Evolutionary conservation across 306 rosid genomes (phyloP), one percentile per base, ranked within the genome.

Genomic region (Cicer bijugum): DNA sequence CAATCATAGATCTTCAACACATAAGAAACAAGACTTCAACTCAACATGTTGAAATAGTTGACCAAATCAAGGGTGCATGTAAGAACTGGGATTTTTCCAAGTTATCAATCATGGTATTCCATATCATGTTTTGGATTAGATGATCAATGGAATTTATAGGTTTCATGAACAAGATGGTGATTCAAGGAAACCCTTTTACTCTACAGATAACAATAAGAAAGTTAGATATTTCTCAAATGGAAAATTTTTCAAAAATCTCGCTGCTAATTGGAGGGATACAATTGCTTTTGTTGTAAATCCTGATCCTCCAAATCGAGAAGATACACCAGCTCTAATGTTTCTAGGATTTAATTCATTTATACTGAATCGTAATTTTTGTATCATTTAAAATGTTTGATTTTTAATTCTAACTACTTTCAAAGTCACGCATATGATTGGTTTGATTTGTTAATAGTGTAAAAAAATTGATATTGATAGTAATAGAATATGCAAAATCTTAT

Each of bases 151-250:
- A 33, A 69, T 82, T 15, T 61, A 12, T 5, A 65, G 82, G 17
- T 84, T 87, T 78, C 81, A 78, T 61, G 88, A 84, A 71, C 84
- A 82, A 47, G 84, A 82, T 1, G 53, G 1, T 9, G 1, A 69
- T 45, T 56, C 23, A 8, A 82, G 51, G 72, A 80, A 74, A 47
- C 15, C 3, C 1, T 57, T 75, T 0, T 87, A 85, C 23, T 12
- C 84, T 0, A n/a, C 78, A 2, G 86, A 85, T 20, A 12, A 0
- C 0, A 12, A 33, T 42, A 62, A 53, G 50, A 71, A 62, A 52
- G 82, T 78, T 1, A 51, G 67, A 2, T 51, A 1, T 20, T 20
- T 70, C 14, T 78, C 67, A 39, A 78, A 78, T 42, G 59, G 17
- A 15, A 53, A 1, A 12, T 16, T 40, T 16, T 71, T 28, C 10